Evolutionary conservation across 108 stramenopile species (phyloP).

Genomic region (Stephanodiscus triporus): DNA sequence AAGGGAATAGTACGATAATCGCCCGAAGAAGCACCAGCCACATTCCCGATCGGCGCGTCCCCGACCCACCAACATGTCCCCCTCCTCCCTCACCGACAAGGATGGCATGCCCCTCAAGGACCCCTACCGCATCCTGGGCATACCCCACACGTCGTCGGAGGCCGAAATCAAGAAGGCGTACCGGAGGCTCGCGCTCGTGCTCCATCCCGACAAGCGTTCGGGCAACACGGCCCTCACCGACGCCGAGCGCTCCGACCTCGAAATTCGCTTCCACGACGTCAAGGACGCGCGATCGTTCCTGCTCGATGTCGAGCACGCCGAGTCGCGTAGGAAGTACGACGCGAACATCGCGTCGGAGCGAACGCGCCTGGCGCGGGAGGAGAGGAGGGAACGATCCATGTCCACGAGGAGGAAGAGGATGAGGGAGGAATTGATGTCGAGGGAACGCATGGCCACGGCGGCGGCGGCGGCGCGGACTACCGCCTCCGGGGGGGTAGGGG

Average conservation of each 20-base stretch:
- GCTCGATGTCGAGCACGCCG: conserved; percentile 62
- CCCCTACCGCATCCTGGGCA: conserved; percentile 68
- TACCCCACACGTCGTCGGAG: conserved; percentile 53
- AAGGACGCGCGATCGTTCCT: conserved; percentile 69
- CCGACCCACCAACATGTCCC: not conserved
- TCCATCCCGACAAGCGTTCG: conserved; percentile 95
- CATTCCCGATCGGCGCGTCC: not conserved
- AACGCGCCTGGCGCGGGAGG: conserved; percentile 61
- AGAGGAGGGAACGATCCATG: conserved; percentile 69
- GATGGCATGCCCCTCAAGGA: conserved; percentile 65
- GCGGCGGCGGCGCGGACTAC: not conserved
- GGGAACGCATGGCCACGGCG: conserved; percentile 55
- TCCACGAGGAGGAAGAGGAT: conserved; percentile 66
- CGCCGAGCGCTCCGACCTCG: conserved; percentile 30
- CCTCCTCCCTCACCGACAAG: conserved; percentile 34
- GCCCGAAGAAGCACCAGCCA: too few species aligned
- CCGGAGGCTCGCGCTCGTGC: conserved; percentile 66
- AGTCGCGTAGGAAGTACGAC: conserved; percentile 60
- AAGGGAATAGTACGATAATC: too few species aligned
- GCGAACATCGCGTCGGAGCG: conserved; percentile 64
- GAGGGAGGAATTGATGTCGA: conserved; percentile 66
- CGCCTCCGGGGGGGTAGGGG: conserved; percentile 12
- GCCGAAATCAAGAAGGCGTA: conserved; percentile 82
- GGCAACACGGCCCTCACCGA: conserved; percentile 40
- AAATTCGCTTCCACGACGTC: conserved; percentile 61